Conservation (phyloP, 164 flowering plant species). For the Berberis thunbergii region DNA sequence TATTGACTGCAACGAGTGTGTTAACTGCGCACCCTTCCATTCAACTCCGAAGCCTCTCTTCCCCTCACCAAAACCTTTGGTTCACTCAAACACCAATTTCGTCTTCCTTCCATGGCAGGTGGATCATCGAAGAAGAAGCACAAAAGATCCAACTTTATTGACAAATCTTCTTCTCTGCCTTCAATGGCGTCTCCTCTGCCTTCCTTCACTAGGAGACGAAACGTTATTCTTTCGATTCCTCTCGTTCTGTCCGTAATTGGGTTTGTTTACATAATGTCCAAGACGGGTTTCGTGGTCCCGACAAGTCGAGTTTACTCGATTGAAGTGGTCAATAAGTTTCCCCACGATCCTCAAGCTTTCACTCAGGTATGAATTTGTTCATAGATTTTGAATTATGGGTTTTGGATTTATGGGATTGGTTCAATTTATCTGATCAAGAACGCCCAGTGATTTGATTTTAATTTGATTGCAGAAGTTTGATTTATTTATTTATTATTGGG, state of each 20-base stretch:
- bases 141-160: conserved; percentile 3
- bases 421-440: neutral
- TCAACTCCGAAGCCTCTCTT: no score
- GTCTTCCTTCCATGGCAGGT: conserved; percentile 1
- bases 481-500: no score
- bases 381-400: neutral
- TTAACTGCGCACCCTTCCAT: no score
- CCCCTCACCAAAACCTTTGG: no score
- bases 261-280: conserved; percentile 9
- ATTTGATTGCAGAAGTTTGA: no score
- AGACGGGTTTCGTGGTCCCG: conserved; percentile 3
- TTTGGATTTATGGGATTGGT: neutral
- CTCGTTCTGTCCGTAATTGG: conserved; percentile 6
- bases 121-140: conserved; percentile 10
- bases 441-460: no score
- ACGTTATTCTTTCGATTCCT: conserved; percentile 1
- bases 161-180: neutral
- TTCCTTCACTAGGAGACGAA: neutral
- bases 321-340: conserved; percentile 61
- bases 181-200: conserved; percentile 9
- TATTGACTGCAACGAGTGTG: no score
- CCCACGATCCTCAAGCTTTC: conserved; percentile 71
- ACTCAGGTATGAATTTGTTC: conserved; percentile 50
- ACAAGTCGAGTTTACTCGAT: conserved; percentile 16
- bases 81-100: no score